Base-by-base conservation (phyloP, 2,329 filamentous ascomycete genomes). In the Xylaria arbuscula region DNA sequence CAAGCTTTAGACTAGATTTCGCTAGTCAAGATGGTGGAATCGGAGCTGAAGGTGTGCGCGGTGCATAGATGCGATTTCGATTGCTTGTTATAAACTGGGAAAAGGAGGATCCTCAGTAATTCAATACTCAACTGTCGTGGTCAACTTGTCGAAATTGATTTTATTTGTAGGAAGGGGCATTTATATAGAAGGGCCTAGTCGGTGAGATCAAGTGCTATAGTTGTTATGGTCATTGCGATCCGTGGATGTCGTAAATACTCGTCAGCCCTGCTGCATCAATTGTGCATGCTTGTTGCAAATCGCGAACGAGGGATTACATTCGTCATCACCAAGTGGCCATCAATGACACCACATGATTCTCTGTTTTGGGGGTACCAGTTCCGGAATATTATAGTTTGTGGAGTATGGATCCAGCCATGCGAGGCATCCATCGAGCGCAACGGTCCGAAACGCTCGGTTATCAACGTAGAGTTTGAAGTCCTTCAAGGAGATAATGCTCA, bases 171-270 rank as follows among this genome's bases (percentile, higher is more conserved):
- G 40, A 45, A 28, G 53, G 36, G 53, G 51, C 36, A 32, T 51
- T 53, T 65, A 65, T 68, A 68, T 62, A 58, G 17, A 42, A 42
- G 38, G 45, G 51, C 19, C 34, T 15, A 15, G 38, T 42, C 54
- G 53, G 40, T 58, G 55, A 42, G 28, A 42, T 34, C 19, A 64
- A 48, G n/a, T 57, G 51, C 48, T 38, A 51, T 64, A 28, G n/a
- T n/a, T 55, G 55, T 70, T 32, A 45, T 65, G 45, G 54, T 65
- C 61, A 38, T 70, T 59, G 63, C 53, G 60, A 59, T 62, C 65
- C 53, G 61, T 62, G 64, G 47, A 68, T 47, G 40, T 70, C 68
- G 54, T 70, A 55, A 65, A 51, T 62, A 45, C 47, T 67, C 65
- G 54, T 68, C 19, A 59, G 13, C 48, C 40, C 36, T 56, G 42